Base-by-base conservation (phyloP, 1,139 yeast species). In the Entelexis paramagnoliae region DNA sequence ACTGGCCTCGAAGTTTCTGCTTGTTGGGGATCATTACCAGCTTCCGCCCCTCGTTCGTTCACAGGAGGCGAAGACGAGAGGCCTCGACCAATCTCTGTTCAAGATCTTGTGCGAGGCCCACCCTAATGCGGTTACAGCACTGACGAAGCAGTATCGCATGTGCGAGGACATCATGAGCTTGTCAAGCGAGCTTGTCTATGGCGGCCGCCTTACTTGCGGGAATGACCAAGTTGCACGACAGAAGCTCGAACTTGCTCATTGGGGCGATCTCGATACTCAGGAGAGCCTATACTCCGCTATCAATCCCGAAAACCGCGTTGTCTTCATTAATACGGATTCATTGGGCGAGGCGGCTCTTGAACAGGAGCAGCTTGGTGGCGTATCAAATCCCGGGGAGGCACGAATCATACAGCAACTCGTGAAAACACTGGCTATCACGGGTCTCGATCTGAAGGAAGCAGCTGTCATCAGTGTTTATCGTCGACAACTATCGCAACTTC, bases 1-100 rank as follows among this genome's bases (percentile, higher is more conserved):
- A 34, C 78, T 77, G 56, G 82, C 91, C 34, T 81, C 83, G 44
- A 83, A 77, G 65, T 91, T 91, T 63, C 74, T 93, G 1, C 72
- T 91, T 54, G 97, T 93, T 11, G 99, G 99, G 6, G 99, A 93
- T 64, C 97, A 91, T 64, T 78, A 77, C 59, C 99, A 93, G 64
- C 70, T 93, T 32, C 94, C 95, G 1, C 96, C 97, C 1, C 68
- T 89, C 52, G 87, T 89, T 1, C 75, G 60, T 11, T 59, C 62
- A 52, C 78, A 83, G 0, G 73, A 73, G 41, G 77, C 75, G 1
- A 56, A 61, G 26, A 71, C 48, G 60, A 75, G 68, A 38, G 96
- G 95, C 0, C 68, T 91, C n/a, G 85, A 84, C 33, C 74, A 73
- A 46, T 87, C 96, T 1, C 68, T 93, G 51, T 91, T 91, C 68